Percentiles rank a stretch among this genome's conserved stretches.
Evolutionary conservation across 495 filamentous ascomycete species (phyloP).

Genomic region (Usnea hakonensis): DNA sequence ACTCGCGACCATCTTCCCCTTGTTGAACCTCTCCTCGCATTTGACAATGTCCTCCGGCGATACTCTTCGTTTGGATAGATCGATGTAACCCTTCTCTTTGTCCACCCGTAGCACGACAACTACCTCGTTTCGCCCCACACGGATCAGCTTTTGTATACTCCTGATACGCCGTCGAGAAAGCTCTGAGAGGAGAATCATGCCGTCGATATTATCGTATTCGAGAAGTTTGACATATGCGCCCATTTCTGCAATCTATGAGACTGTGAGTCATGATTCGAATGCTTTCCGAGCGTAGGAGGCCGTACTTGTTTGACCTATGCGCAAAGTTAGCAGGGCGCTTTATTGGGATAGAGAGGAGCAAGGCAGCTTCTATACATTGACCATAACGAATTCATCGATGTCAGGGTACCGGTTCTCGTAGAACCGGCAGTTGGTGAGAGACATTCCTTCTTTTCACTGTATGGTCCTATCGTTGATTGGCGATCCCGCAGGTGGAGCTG

Average conservation of each 20-base stretch:
- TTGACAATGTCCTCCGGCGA: slow-evolving; percentile 95
- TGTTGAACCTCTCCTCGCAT: slow-evolving; percentile 98
- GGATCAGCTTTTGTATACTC: slow-evolving; percentile 97
- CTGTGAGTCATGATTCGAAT: slow-evolving; percentile 21
- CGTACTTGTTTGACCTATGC: slow-evolving; percentile 68
- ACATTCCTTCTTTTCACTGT: slow-evolving; percentile 51
- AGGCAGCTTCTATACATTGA: slow-evolving; percentile 50
- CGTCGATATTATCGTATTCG: slow-evolving; percentile 99
- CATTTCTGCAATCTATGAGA: slow-evolving; percentile 89
- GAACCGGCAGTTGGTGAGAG: slow-evolving; percentile 95
- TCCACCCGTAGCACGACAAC: slow-evolving; percentile 97
- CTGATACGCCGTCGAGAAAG: slow-evolving; percentile 93
- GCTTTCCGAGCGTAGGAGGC: slow-evolving; percentile 2
- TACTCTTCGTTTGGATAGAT: slow-evolving; percentile 95
- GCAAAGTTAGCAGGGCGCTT: neutral
- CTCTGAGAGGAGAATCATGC: slow-evolving; percentile 97
- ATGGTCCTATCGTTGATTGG: neutral
- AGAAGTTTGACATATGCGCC: slow-evolving; percentile 98
- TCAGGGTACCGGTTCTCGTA: slow-evolving; percentile 98
- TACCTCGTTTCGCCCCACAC: slow-evolving; percentile 94
- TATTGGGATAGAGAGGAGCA: neutral
- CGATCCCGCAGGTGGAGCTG: neutral
- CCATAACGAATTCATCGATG: slow-evolving; percentile 99
- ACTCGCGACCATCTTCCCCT: slow-evolving; percentile 97
- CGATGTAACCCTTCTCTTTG: slow-evolving; percentile 98